These are phyloP conservation scores for Populus tomentosa DNA, from an alignment of 441 rosid genomes.

Conservation along the genomic window DNA sequence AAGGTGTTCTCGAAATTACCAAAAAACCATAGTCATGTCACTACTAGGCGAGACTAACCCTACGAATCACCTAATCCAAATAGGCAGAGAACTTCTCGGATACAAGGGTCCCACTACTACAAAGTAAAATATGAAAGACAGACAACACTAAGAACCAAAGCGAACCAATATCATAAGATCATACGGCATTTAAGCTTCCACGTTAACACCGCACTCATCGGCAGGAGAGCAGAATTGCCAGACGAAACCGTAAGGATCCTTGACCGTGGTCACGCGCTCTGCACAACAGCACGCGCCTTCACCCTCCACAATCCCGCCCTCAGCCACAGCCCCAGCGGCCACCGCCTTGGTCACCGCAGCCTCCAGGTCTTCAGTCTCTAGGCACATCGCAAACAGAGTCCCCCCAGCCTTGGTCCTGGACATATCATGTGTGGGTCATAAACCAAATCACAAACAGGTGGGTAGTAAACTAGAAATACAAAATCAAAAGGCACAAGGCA, in stretches of 20 bases:
- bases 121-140: background rate
- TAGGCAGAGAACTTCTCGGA: background rate
- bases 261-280: conserved; percentile 58
- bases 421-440: too few relatives aligned
- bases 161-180: conserved; percentile 9
- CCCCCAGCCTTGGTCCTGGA: too few relatives aligned
- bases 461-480: too few relatives aligned
- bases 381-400: too few relatives aligned
- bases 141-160: background rate
- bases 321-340: conserved; percentile 65
- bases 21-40: background rate
- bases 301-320: conserved; percentile 38
- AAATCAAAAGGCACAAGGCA: too few relatives aligned
- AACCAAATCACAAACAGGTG: too few relatives aligned
- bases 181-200: conserved; percentile 36
- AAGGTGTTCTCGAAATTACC: conserved; percentile 8
- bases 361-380: too few relatives aligned
- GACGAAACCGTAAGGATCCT: conserved; percentile 73
- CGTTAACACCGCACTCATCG: conserved; percentile 27
- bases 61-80: conserved; percentile 15
- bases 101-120: conserved; percentile 18
- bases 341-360: too few relatives aligned
- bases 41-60: background rate
- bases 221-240: conserved; percentile 57
- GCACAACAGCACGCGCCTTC: conserved; percentile 38